Conservation (phyloP, 2,329 filamentous ascomycete genomes). For the Colletotrichum eremochloae region DNA sequence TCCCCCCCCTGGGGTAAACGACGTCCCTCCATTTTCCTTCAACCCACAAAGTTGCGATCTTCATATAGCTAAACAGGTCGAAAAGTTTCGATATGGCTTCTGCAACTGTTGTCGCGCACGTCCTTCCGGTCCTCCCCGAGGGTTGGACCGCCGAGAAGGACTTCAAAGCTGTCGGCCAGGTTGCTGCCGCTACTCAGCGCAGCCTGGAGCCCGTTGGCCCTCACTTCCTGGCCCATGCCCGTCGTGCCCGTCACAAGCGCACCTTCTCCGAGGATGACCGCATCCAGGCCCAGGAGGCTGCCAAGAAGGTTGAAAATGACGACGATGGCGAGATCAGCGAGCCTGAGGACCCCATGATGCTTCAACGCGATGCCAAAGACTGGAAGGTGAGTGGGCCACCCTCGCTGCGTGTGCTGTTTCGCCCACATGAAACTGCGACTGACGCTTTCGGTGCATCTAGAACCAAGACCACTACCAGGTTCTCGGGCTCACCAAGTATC, state of each 20-base stretch:
- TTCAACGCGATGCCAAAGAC: constrained; percentile 95
- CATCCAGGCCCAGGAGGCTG: constrained; percentile 93
- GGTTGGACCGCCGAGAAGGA: constrained; percentile 92
- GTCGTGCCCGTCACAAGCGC: constrained; percentile 94
- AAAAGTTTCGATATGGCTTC: constrained; percentile 69
- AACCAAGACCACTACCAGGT: constrained; percentile 98
- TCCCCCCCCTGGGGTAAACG: background rate
- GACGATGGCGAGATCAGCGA: constrained; percentile 94
- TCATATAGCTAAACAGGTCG: constrained; percentile 44
- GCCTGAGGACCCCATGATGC: constrained; percentile 91
- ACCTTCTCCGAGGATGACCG: constrained; percentile 99
- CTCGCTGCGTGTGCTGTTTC: background rate
- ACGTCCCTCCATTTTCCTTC: background rate
- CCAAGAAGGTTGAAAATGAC: constrained; percentile 94
- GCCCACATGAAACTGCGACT: constrained; percentile 5
- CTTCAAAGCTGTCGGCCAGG: constrained; percentile 85
- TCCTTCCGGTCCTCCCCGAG: constrained; percentile 81
- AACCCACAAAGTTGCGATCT: constrained; percentile 14
- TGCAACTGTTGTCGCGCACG: constrained; percentile 70
- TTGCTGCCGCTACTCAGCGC: constrained; percentile 84
- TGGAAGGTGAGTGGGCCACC: constrained; percentile 83
- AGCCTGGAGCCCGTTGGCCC: constrained; percentile 96
- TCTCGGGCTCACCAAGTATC: constrained; percentile 91
- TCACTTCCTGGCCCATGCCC: constrained; percentile 97
- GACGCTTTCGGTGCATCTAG: constrained; percentile 57